Conservation (phyloP, 2,329 filamentous ascomycete species). For the Ascochyta rabiei region DNA sequence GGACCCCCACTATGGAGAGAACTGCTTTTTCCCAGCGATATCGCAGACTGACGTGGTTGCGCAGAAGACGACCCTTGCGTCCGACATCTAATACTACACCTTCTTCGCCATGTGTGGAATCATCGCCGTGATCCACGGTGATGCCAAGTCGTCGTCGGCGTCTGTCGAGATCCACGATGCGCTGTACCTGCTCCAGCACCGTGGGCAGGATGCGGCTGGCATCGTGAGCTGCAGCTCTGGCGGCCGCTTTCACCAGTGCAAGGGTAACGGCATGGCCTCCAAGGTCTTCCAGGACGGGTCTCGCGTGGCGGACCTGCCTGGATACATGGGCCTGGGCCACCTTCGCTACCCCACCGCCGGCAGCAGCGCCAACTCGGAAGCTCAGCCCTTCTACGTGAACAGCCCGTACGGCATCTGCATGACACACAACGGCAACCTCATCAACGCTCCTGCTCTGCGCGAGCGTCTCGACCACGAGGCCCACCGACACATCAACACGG, state of each 20-base stretch:
- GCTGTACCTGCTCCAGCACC: conserved; percentile 55
- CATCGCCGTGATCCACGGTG: conserved; percentile 56
- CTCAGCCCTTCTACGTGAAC: conserved; percentile 93
- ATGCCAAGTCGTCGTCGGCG: conserved; percentile 47
- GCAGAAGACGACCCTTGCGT: conserved; percentile 17
- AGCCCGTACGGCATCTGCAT: conserved; percentile 80
- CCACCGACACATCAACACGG: conserved; percentile 87
- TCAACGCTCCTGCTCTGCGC: conserved; percentile 75
- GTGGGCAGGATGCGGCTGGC: conserved; percentile 87
- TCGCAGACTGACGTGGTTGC: conserved; percentile 29
- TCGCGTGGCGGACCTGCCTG: conserved; percentile 74
- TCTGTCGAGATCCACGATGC: conserved; percentile 55
- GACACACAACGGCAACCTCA: conserved; percentile 86
- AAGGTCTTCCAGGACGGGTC: conserved; percentile 84
- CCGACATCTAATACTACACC: conserved; percentile 6
- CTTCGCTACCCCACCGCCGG: conserved; percentile 89
- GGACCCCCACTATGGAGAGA: conserved; percentile 22
- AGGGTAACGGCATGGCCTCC: conserved; percentile 86
- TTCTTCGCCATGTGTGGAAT: conserved; percentile 57
- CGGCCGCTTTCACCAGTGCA: conserved; percentile 85
- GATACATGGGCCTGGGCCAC: conserved; percentile 86
- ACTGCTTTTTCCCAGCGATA: conserved; percentile 20
- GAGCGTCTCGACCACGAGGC: conserved; percentile 76
- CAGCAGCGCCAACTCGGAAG: conserved; percentile 81
- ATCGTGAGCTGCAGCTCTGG: conserved; percentile 77